A percentile compares a stretch with the other conserved stretches of the same genome.
Conservation (phyloP, 2,329 filamentous ascomycete genomes). For the Fonsecaea nubica region DNA sequence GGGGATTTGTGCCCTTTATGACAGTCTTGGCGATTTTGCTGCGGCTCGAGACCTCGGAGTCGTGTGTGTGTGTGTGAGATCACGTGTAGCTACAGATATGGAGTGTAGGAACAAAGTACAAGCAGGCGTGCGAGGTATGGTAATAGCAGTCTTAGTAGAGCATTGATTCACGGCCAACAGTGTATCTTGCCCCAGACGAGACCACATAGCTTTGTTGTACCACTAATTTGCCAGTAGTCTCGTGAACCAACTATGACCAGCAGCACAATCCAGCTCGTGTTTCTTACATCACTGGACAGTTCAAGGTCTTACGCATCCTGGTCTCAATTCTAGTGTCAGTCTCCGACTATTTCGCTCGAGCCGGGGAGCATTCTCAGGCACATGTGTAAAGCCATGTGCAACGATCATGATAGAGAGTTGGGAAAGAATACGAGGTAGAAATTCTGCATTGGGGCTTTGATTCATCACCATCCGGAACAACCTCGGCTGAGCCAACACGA, state of each 20-base stretch:
- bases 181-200: no score
- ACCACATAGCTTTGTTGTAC: no score
- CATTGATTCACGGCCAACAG: no score
- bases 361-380: background rate
- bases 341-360: background rate
- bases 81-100: background rate
- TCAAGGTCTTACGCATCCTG: background rate
- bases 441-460: background rate
- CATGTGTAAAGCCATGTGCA: background rate
- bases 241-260: no score
- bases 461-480: background rate
- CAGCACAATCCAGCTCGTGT: no score
- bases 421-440: background rate
- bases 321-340: background rate
- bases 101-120: no score
- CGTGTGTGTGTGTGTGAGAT: background rate
- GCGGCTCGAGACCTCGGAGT: background rate
- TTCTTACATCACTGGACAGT: no score
- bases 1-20: conserved; percentile 6
- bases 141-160: no score
- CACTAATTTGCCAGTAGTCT: no score
- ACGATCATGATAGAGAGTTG: background rate
- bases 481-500: background rate
- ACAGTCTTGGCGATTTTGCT: conserved; percentile 7
- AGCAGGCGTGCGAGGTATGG: no score